Evolutionary conservation across 805 yeast species (phyloP), one percentile per base, ranked within the genome.

Genomic region (Jamesozyma rosinii): DNA sequence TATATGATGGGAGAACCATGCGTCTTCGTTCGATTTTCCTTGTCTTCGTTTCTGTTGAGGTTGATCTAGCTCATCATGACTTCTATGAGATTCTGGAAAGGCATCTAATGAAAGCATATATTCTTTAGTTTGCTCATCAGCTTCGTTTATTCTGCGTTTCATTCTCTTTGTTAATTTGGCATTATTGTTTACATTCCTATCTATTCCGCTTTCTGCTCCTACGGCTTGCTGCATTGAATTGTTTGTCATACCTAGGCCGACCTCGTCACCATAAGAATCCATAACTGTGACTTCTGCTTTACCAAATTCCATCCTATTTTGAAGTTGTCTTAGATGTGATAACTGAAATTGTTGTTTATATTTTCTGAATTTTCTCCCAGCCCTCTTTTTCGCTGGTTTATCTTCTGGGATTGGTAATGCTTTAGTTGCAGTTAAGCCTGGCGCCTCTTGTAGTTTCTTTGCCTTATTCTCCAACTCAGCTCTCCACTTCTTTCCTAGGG

Each of bases 231-330:
- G 45, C 18, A 53, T 19, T 34, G 56, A 39, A 1, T 59, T 42
- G 24, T 45, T 49, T 11, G 78, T 70, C 86, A 85, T 77, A 3
- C 95, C 95, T 39, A 87, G 55, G 0, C 95, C 95, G 27, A 83
- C 67, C 53, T 86, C 95, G 42, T 85, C 88, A 10, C 94, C 95
- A 57, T 68, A 81, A 0, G 77, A 69, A 48, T 83, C 88, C 47
- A 68, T 66, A 2, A 71, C 66, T 1, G 80, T 72, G 18, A 71
- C 76, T 56, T 86, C 95, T 48, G 72, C 69, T 52, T 79, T 74
- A 5, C 95, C 96, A 65, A 90, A 89, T 35, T 72, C 82, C 76
- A 89, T 73, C 55, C 83, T 76, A 58, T 90, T 88, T 54, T 86
- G 95, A 2, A 95, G 83, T 50, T 78, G 81, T 30, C 88, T 79